A percentile compares a stretch with the other conserved stretches of the same genome.
These are phyloP conservation scores for Xylariales sp. DNA, from an alignment of 2,329 filamentous ascomycete genomes.

Conservation along the genomic window DNA sequence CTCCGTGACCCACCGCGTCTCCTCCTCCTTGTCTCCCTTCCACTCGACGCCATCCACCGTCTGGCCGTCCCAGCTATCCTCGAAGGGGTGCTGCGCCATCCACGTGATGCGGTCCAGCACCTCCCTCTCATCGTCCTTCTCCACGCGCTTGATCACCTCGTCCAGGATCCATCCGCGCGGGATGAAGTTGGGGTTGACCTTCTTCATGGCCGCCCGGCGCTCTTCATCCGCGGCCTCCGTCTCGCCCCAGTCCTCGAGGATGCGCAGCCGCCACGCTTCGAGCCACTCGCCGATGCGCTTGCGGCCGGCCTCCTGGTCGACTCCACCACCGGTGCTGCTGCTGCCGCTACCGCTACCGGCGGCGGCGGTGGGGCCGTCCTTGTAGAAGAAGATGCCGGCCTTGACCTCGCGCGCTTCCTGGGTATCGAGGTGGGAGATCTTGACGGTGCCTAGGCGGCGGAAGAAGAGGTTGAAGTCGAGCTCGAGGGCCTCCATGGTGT, in stretches of 20 bases:
- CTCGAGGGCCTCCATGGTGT: conserved; percentile 75
- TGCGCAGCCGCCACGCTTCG: conserved; percentile 66
- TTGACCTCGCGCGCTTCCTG: conserved; percentile 58
- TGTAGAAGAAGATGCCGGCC: conserved; percentile 75
- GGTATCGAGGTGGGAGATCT: conserved; percentile 58
- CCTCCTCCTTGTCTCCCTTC: conserved; percentile 64
- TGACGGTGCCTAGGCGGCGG: conserved; percentile 66
- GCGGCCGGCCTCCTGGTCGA: conserved; percentile 60
- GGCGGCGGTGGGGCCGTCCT: conserved; percentile 58
- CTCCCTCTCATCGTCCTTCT: conserved; percentile 76
- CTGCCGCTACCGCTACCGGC: conserved; percentile 42
- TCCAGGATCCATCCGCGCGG: conserved; percentile 90
- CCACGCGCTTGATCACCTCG: conserved; percentile 84
- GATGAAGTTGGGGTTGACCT: conserved; percentile 88
- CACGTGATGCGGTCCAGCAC: conserved; percentile 75
- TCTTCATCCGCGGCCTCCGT: conserved; percentile 48
- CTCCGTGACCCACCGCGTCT: conserved; percentile 79
- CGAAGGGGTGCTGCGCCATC: conserved; percentile 79
- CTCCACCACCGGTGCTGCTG: conserved; percentile 26
- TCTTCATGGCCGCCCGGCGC: conserved; percentile 71
- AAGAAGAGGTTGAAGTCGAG: conserved; percentile 96
- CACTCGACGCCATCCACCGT: conserved; percentile 43
- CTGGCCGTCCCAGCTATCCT: conserved; percentile 65
- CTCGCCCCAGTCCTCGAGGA: conserved; percentile 71
- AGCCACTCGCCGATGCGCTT: conserved; percentile 75